A percentile compares a stretch with the other conserved stretches of the same genome.
Conservation (phyloP, 148 eudicot species). For the Dysphania ambrosioides region DNA sequence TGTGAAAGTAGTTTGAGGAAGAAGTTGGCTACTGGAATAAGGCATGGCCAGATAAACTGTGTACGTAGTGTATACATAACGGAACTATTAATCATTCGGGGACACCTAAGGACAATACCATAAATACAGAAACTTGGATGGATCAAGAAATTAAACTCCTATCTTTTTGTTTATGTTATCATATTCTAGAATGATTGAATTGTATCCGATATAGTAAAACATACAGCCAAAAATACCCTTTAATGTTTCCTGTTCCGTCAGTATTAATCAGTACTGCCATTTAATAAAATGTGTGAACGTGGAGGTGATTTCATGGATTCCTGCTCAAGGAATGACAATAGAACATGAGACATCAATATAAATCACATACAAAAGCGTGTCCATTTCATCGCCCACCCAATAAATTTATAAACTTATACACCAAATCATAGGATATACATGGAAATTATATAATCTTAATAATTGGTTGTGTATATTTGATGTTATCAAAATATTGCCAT, state of each 20-base stretch:
- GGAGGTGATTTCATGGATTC: conserved; percentile 17
- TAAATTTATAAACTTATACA: conserved; percentile 1
- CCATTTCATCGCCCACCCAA: conserved; percentile 25
- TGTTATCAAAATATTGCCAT: not conserved
- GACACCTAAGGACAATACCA: conserved; percentile 17
- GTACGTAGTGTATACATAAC: too few relatives aligned
- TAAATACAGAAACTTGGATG: conserved; percentile 16
- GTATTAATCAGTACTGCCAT: not conserved
- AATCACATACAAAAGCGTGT: not conserved
- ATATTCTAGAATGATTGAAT: conserved; percentile 26
- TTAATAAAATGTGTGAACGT: conserved; percentile 16
- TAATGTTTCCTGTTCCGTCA: conserved; percentile 22
- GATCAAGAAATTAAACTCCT: not conserved
- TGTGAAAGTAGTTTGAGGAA: conserved; percentile 3
- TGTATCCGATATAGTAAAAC: not conserved
- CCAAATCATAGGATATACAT: not conserved
- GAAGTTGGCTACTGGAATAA: conserved; percentile 13
- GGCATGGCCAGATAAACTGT: not conserved
- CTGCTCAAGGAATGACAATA: conserved; percentile 13
- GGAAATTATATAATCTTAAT: not conserved
- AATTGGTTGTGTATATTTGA: too few relatives aligned
- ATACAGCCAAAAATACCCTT: conserved; percentile 25
- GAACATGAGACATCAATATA: not conserved
- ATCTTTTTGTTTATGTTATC: conserved; percentile 19
- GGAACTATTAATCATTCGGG: too few relatives aligned